phyloP scores from a whole-genome alignment of 1,284 basidiomycete species.

The Pseudozyma sp. region DNA sequence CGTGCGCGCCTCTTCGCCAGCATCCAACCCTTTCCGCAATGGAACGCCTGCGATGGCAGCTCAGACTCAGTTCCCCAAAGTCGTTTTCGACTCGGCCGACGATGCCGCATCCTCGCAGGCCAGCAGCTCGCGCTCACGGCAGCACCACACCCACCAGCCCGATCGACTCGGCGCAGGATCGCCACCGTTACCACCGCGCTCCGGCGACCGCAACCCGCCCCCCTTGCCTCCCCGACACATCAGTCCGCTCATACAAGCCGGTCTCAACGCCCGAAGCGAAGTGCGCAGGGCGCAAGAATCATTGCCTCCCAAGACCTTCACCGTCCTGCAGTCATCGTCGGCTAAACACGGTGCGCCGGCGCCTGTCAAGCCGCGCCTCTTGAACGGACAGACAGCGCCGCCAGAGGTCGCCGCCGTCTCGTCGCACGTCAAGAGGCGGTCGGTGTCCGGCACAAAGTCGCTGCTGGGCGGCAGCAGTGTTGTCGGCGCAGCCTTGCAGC shows the following conservation, averaged over 20 bases:
- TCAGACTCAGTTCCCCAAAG: constrained; percentile 35
- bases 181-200: constrained; percentile 53
- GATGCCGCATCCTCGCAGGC: constrained; percentile 42
- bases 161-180: constrained; percentile 43
- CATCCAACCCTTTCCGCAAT: constrained; percentile 53
- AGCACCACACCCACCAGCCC: constrained; percentile 25
- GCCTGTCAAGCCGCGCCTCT: constrained; percentile 49
- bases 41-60: constrained; percentile 46
- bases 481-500: constrained; percentile 24
- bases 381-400: constrained; percentile 60
- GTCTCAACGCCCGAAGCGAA: constrained; percentile 64
- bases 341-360: constrained; percentile 34
- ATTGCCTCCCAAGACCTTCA: constrained; percentile 67
- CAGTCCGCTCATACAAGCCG: constrained; percentile 67
- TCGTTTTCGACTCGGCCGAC: constrained; percentile 40
- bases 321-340: constrained; percentile 61
- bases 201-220: constrained; percentile 48
- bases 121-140: constrained; percentile 43
- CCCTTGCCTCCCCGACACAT: constrained; percentile 64
- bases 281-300: constrained; percentile 61
- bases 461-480: constrained; percentile 27
- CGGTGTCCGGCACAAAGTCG: constrained; percentile 50
- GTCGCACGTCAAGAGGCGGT: constrained; percentile 52
- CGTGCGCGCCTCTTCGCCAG: constrained; percentile 55
- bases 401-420: constrained; percentile 38